phyloP scores from a whole-genome alignment of 441 rosid genomes.

The Omphalea diandra region DNA sequence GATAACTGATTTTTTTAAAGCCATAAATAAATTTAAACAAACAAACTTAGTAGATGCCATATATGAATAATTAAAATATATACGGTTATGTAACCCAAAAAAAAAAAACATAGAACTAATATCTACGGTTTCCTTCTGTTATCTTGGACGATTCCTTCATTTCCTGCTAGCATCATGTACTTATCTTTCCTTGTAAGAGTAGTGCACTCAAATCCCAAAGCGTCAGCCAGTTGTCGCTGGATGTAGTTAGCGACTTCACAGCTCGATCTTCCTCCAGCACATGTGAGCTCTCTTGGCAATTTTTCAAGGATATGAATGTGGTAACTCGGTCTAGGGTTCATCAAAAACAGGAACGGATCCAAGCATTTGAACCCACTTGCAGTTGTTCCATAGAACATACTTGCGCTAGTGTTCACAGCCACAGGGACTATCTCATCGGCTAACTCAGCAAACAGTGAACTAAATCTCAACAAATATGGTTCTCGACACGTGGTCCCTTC shows the following conservation, averaged over 20 bases:
- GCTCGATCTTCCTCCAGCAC: constrained; percentile 74
- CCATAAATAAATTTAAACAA: no score
- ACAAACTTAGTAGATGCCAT: no score
- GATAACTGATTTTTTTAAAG: no score
- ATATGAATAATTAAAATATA: no score
- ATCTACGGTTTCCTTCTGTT: constrained; percentile 14
- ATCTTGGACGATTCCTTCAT: constrained; percentile 66
- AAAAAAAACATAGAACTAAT: no score
- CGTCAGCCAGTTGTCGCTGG: constrained; percentile 63
- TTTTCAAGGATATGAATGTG: constrained; percentile 54
- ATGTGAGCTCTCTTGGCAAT: constrained; percentile 63
- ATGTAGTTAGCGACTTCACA: constrained; percentile 76
- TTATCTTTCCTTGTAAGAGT: constrained; percentile 77
- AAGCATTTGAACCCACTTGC: constrained; percentile 84
- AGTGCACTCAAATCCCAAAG: constrained; percentile 86
- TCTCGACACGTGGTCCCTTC: constrained; percentile 98
- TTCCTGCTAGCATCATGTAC: constrained; percentile 88
- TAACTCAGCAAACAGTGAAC: constrained; percentile 84
- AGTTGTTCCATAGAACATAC: constrained; percentile 92
- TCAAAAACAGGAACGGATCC: constrained; percentile 78
- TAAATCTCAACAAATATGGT: constrained; percentile 83
- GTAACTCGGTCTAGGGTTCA: constrained; percentile 85
- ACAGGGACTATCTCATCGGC: constrained; percentile 86
- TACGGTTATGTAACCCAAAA: no score
- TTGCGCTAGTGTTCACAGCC: constrained; percentile 59